Percentiles rank a stretch among this genome's conserved stretches.
These are phyloP conservation scores for Colletotrichum sp. DNA, from an alignment of 2,329 filamentous ascomycete genomes.

Conservation along the genomic window DNA sequence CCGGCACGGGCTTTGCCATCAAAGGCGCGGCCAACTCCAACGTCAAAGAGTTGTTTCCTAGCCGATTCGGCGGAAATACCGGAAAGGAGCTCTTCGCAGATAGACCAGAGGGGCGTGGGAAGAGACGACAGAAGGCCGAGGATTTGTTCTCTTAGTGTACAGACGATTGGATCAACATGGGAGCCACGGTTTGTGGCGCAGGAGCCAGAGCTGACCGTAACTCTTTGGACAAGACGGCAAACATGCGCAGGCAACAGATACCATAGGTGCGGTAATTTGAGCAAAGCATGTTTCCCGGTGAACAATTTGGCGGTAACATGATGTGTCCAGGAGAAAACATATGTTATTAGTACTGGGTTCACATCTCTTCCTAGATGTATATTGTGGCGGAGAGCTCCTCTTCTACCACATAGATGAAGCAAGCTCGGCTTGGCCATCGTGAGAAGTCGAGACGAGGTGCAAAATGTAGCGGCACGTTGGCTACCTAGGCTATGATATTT, in stretches of 20 bases:
- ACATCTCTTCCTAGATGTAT: background rate
- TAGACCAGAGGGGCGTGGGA: conserved; percentile 60
- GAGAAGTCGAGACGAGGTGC: background rate
- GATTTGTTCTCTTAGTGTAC: conserved; percentile 68
- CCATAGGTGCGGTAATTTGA: background rate
- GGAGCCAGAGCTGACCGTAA: background rate
- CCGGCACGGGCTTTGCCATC: conserved; percentile 64
- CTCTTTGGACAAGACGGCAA: background rate
- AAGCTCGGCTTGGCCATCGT: background rate
- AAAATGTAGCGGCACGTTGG: background rate
- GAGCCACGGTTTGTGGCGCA: background rate
- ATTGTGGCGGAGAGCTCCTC: background rate
- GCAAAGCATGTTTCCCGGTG: background rate
- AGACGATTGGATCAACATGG: background rate
- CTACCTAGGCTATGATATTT: background rate
- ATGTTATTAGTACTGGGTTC: background rate
- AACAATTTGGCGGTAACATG: background rate
- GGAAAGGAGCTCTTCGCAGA: conserved; percentile 75
- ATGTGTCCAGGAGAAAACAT: background rate
- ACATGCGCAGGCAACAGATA: background rate
- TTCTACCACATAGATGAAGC: background rate
- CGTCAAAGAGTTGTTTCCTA: conserved; percentile 72
- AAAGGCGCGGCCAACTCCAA: conserved; percentile 63
- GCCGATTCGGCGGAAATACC: conserved; percentile 62
- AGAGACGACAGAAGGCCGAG: conserved; percentile 70